Evolutionary conservation across 2,329 filamentous ascomycete species (phyloP), one percentile per base, ranked within the genome.

Genomic region (Colletotrichum sp.): DNA sequence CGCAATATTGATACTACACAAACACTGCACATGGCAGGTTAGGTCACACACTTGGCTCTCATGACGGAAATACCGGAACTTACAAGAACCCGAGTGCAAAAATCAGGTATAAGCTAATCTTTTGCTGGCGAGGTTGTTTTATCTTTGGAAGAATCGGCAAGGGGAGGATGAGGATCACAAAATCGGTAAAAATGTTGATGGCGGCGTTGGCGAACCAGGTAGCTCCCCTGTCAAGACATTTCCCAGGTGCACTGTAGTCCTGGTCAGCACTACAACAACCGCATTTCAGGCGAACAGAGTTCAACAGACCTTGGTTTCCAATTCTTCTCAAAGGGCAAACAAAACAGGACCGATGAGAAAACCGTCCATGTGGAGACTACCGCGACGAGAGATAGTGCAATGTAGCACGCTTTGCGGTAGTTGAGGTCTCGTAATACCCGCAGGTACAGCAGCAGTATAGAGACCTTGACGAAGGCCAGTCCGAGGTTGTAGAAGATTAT

Each of bases 61-160:
- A 7, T 4, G 7, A 1, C 14, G 16, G 18, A 10, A 4, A 7
- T 18, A 10, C 10, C 7, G 7, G 2, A 2, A 64, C 78, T 67
- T 66, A 79, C 79, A 79, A 77, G 34, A 81, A 78, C 4, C 80
- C 80, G n/a, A 81, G 77, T 1, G 77, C 79, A 56, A 81, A 81
- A 14, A 81, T 73, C 24, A 71, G 67, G n/a, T 76, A 78, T 7
- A 80, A 63, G 24, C 79, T 63, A 18, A 78, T 71, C 69, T 80
- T 81, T 58, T 81, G 78, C 26, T 72, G 65, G 13, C 63, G 75
- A 7, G 75, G 69, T 5, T 78, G 73, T 24, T 76, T 76, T 59
- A 81, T 76, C 6, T 71, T 76, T 24, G 75, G 76, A 6, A 81
- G 74, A 2, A 81, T 77, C 3, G 80, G 80, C 3, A 81, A 73